Evolutionary conservation across 2,329 filamentous ascomycete species (phyloP), one percentile per base, ranked within the genome.

Genomic region (Venturia pyrina): DNA sequence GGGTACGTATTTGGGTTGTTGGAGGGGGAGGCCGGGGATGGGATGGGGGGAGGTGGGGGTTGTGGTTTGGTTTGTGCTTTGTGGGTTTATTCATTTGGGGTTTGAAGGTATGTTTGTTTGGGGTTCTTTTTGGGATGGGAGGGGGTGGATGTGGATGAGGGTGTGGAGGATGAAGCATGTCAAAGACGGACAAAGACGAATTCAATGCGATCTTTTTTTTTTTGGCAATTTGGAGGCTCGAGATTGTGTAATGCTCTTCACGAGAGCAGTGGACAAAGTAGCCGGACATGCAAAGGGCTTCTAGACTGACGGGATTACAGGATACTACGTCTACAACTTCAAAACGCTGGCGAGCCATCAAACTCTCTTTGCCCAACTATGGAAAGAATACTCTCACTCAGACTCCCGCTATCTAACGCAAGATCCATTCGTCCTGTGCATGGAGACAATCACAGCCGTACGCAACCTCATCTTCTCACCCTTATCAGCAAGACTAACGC

Each of bases 381-480:
- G 92, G 92, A 96, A 96, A 74, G 92, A 96, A 76, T 96, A 96
- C 74, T 83, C 90, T 3, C 82, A 93, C 43, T 93, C 90, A 2
- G 92, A 96, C 78, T 96, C 91, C 65, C 84, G 92, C 56, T 96
- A 96, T 73, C 79, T 96, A 70, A 92, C 88, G 2, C 86, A 87
- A 21, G 89, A 95, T 73, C 83, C 88, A 1, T 92, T 96, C 71
- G 91, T 95, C 70, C 80, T 96, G n/a, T 93, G 89, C 75, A 88
- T 96, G 75, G 92, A 96, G 80, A 86, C 83, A 21, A 85, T 96
- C 68, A 96, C 92, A 1, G 87, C 87, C 53, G 89, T 93, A 78
- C 72, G 86, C 28, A n/a, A 37, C 50, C 19, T 28, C 6, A 17
- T 43, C 57, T 37, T 24, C 28, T 37, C 48, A 3, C 60, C 28